phyloP scores from a whole-genome alignment of 805 yeast species.

The Wickerhamiella allomyrinae region DNA sequence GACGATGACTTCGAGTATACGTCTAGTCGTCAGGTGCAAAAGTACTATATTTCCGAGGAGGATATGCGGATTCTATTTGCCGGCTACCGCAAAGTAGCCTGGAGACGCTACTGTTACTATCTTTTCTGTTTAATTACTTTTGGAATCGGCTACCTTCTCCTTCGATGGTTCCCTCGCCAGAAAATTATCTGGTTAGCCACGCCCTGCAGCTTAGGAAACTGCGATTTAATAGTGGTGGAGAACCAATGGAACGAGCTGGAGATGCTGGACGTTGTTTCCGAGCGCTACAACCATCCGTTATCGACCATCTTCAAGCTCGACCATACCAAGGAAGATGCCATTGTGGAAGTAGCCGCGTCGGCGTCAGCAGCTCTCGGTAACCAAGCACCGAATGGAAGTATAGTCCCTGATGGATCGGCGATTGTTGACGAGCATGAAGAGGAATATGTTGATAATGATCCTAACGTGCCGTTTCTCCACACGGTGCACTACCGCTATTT shows the following conservation, averaged over 20 bases:
- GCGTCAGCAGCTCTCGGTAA: constrained; percentile 1
- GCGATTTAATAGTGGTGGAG: constrained; percentile 90
- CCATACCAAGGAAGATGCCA: constrained; percentile 11
- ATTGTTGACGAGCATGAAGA: background rate
- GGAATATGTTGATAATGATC: constrained; percentile 34
- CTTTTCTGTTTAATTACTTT: constrained; percentile 41
- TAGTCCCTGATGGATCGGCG: background rate
- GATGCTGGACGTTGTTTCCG: constrained; percentile 40
- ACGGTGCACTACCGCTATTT: constrained; percentile 72
- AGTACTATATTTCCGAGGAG: constrained; percentile 89
- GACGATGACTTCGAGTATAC: constrained; percentile 14
- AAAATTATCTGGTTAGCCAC: constrained; percentile 32
- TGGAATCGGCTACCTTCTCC: constrained; percentile 58
- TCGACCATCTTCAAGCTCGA: constrained; percentile 43
- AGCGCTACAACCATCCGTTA: constrained; percentile 55
- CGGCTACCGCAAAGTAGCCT: constrained; percentile 50
- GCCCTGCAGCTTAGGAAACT: constrained; percentile 51
- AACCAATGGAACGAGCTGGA: constrained; percentile 82
- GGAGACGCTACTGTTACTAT: constrained; percentile 37
- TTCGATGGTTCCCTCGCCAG: constrained; percentile 79
- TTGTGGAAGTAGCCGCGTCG: background rate
- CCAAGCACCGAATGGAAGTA: too few relatives aligned
- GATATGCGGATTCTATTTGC: constrained; percentile 91
- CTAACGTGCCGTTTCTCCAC: constrained; percentile 54
- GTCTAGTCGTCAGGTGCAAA: constrained; percentile 34